Base-by-base conservation (phyloP, 2,329 filamentous ascomycete genomes). In the Pyrenochaeta sp. region DNA sequence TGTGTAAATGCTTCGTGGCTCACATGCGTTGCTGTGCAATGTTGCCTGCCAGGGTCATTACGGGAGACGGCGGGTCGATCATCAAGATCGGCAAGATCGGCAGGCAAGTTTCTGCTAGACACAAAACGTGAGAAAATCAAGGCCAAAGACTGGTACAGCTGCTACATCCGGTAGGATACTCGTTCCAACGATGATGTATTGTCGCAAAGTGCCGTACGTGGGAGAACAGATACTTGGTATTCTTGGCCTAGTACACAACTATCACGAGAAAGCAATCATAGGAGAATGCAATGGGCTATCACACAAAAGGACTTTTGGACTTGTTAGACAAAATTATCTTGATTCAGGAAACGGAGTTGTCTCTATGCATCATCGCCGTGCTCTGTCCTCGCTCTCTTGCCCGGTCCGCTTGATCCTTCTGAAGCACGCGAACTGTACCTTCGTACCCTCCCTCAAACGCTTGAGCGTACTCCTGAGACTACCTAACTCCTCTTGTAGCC, bases 401-500 rank as follows among this genome's bases (percentile, higher is more conserved):
- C 21, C 39, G 7, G 23, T 29, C 49, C 64, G 68, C 65, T 69
- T 74, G 7, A 59, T 55, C 39, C 72, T 40, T 17, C 68, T 67
- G 56, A 75, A 75, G 55, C 73, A 75, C 21, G 54, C 63, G 66
- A 77, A 77, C 54, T 76, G 72, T 7, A 66, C 70, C 57, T 65
- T 73, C 1, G 72, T 76, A 29, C 67, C 67, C 58, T 76, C 74
- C 45, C 72, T 68, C 60, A 75, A 50, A 48, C 66, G 86, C 83
- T 97, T 98, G 62, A 99, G 79, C 40, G 94, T 88, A 44, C 85
- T 88, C 58, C 94, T 86, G 90, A 99, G 92, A 72, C 93, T 92
- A 2, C 91, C 90, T 62, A 99, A 78, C 79, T 98, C 94, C 49
- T 85, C 87, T 78, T 98, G 94, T 64, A 99, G 79, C 55, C 85